A percentile compares a stretch with the other conserved stretches of the same genome.
These are phyloP conservation scores for Colletotrichum sp. DNA, from an alignment of 2,329 filamentous ascomycete species.

Conservation along the genomic window DNA sequence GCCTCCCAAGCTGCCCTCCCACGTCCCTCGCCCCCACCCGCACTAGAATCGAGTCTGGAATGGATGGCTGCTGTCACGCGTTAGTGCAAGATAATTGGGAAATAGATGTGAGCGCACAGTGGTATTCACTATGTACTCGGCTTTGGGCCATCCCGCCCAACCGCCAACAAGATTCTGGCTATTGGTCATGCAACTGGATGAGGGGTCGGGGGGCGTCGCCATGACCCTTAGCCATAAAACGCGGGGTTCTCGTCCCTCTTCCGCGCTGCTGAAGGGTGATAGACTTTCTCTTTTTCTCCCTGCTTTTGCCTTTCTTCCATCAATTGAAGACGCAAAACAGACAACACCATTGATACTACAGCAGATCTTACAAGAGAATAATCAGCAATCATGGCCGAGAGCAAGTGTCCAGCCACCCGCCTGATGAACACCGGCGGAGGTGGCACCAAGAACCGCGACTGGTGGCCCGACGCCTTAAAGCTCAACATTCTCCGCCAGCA, in stretches of 20 bases:
- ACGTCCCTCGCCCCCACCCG: not conserved
- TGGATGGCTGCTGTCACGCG: conserved; percentile 2
- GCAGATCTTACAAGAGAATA: not conserved
- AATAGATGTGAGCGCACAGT: conserved; percentile 8
- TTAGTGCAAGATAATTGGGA: conserved; percentile 1
- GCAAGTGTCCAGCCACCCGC: conserved; percentile 15
- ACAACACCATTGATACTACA: not conserved
- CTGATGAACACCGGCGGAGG: conserved; percentile 55
- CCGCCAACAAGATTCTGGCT: conserved; percentile 11
- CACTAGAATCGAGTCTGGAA: not conserved
- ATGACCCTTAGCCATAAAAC: conserved; percentile 10
- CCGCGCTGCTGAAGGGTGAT: not conserved
- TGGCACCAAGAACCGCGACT: conserved; percentile 72
- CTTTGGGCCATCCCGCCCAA: not conserved
- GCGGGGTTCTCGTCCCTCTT: conserved; percentile 12
- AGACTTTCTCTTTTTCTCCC: not conserved
- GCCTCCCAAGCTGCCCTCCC: not conserved
- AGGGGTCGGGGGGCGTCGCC: not conserved
- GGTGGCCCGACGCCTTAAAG: conserved; percentile 74
- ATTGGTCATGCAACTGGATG: conserved; percentile 18
- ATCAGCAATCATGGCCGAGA: conserved; percentile 10
- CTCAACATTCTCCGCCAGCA: conserved; percentile 79
- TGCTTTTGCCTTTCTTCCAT: not conserved
- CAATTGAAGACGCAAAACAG: not conserved
- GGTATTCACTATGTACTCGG: not conserved